phyloP scores from a whole-genome alignment of 2,329 filamentous ascomycete genomes.

The Hypoxylon sp. region DNA sequence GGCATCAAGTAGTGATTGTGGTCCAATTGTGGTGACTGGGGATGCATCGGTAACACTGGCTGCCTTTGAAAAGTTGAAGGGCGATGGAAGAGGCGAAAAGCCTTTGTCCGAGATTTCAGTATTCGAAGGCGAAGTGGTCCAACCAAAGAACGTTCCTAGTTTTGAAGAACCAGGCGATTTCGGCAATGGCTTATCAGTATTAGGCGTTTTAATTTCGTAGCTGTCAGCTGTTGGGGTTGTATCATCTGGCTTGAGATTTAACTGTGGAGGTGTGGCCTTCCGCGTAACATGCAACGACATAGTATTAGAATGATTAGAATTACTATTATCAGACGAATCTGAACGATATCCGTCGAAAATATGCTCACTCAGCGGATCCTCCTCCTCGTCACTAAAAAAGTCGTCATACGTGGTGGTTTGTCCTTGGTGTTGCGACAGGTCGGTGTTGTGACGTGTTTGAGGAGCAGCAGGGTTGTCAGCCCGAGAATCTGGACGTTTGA shows the following conservation, averaged over 20 bases:
- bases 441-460: slow-evolving; percentile 61
- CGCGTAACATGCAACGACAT: slow-evolving; percentile 65
- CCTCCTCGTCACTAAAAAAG: slow-evolving; percentile 56
- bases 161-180: slow-evolving; percentile 67
- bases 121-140: slow-evolving; percentile 64
- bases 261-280: slow-evolving; percentile 67
- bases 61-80: slow-evolving; percentile 61
- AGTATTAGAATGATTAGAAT: slow-evolving; percentile 58
- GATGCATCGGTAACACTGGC: slow-evolving; percentile 60
- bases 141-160: slow-evolving; percentile 68
- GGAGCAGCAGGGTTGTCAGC: slow-evolving; percentile 60
- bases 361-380: slow-evolving; percentile 54
- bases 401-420: slow-evolving; percentile 60
- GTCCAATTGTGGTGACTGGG: slow-evolving; percentile 57
- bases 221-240: slow-evolving; percentile 49
- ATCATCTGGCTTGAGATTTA: slow-evolving; percentile 64
- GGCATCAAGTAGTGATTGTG: slow-evolving; percentile 56
- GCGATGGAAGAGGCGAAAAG: slow-evolving; percentile 66
- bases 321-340: slow-evolving; percentile 56
- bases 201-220: slow-evolving; percentile 55
- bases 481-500: slow-evolving; percentile 48
- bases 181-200: slow-evolving; percentile 69
- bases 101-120: slow-evolving; percentile 67
- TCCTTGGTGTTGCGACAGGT: slow-evolving; percentile 62
- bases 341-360: slow-evolving; percentile 55